A percentile compares a stretch with the other conserved stretches of the same genome.
These are phyloP conservation scores for Gossypium raimondii DNA, from an alignment of 345 rosid species.

Conservation along the genomic window DNA sequence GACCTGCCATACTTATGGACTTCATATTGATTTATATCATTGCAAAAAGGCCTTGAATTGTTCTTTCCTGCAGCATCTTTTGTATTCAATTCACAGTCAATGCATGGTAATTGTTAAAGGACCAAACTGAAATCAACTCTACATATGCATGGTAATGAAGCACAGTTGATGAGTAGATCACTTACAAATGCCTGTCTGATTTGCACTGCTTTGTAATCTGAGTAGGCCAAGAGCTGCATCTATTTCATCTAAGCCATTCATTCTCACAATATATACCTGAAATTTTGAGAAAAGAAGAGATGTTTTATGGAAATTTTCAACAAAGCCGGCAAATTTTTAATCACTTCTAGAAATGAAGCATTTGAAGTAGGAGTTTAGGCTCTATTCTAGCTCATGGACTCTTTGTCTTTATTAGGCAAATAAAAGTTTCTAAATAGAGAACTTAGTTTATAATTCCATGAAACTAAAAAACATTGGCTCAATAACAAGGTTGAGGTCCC, in stretches of 20 bases:
- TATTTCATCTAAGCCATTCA: constrained; percentile 29
- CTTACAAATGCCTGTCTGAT: constrained; percentile 21
- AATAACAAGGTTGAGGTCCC: no score
- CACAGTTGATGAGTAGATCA: neutral
- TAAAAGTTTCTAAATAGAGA: no score
- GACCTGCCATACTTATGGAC: neutral
- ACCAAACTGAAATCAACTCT: neutral
- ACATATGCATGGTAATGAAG: neutral
- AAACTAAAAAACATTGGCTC: no score
- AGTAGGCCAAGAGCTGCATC: constrained; percentile 38
- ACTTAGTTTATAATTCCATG: no score
- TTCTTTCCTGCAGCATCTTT: neutral
- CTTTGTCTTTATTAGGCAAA: neutral
- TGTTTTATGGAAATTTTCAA: neutral
- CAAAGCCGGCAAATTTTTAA: neutral
- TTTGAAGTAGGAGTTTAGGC: neutral
- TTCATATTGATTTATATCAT: constrained; percentile 10
- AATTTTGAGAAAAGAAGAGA: neutral
- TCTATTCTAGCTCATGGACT: neutral
- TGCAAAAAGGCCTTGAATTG: neutral
- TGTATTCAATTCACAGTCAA: neutral
- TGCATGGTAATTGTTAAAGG: neutral
- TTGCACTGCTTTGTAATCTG: constrained; percentile 16
- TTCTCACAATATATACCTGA: constrained; percentile 40
- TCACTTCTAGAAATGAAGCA: neutral